Base-by-base conservation (phyloP, 2,329 filamentous ascomycete genomes). In the Purpureocillium takamizusanense region DNA sequence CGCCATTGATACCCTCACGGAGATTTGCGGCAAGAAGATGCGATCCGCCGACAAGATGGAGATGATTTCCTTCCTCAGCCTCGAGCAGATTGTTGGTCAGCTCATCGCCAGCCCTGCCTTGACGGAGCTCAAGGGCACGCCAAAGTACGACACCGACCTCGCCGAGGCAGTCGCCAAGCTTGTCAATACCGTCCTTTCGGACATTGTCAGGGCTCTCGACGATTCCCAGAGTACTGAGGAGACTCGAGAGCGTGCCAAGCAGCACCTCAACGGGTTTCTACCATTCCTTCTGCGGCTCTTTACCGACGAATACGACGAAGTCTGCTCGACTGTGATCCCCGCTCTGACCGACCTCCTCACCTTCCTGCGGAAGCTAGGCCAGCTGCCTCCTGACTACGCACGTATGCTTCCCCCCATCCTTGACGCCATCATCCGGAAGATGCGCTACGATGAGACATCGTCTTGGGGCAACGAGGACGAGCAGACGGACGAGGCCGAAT, bases 21-120 rank as follows among this genome's bases (percentile, higher is more conserved):
- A 98, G 63, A 94, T 95, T 49, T 86, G 94, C 41, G 84, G 82
- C 59, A 98, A 98, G 73, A 97, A 97, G 70, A 98, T 98, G 92
- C 87, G 86, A 52, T 74, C 88, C 2, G 71, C 77, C 29, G 90
- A 97, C 66, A 98, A 98, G 72, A 83, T 94, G 51, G 83, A 94
- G 52, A 81, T 98, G 71, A 94, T 98, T 49, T 69, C 79, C 17
- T 95, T 95, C 60, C 74, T 98, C 47, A 94, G 92, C 57, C 72
- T 98, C 30, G 78, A 81, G 45, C 80, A 83, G 36, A 87, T 98
- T 49, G 81, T 97, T 37, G 76, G 81, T 28, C 86, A 94, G 62
- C 80, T 98, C 39, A 80, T 95, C 47, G 76, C 77, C 46, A 95
- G 86, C 56, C 83, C 88, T 21, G 80, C 86, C 3, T 67, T 98